A percentile compares a stretch with the other conserved stretches of the same genome.
Conservation (phyloP, 2,329 filamentous ascomycete species). For the Lanzia echinophila region DNA sequence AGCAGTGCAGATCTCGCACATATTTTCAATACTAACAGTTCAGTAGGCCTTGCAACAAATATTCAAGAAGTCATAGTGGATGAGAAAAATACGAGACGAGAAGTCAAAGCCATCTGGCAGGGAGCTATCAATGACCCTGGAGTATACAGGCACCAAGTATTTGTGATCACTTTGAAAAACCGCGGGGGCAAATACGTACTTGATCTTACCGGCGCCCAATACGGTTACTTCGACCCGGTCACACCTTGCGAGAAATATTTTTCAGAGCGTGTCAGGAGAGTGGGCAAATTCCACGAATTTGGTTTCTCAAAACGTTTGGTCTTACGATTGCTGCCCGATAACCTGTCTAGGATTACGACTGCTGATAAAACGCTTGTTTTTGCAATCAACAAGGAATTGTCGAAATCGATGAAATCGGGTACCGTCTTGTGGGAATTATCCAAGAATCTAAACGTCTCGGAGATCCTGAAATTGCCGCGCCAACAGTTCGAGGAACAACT, state of each 20-base stretch:
- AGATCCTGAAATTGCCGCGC: not conserved
- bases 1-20: not conserved
- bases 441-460: not conserved
- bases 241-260: not conserved
- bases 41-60: not conserved
- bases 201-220: conserved; percentile 13
- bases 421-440: not conserved
- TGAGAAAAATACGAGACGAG: not conserved
- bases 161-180: conserved; percentile 2
- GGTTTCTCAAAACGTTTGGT: not conserved
- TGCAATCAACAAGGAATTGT: no score
- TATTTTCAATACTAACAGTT: not conserved
- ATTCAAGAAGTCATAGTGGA: not conserved
- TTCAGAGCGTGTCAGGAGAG: not conserved
- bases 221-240: conserved; percentile 11
- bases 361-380: no score
- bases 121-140: not conserved
- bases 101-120: not conserved
- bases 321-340: no score
- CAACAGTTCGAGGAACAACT: not conserved
- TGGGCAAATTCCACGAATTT: not conserved
- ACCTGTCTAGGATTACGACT: no score
- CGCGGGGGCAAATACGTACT: conserved; percentile 8
- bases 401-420: not conserved
- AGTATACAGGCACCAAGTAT: not conserved